Base-by-base conservation (phyloP, 2,329 filamentous ascomycete genomes). In the Furcasterigmium sp. region DNA sequence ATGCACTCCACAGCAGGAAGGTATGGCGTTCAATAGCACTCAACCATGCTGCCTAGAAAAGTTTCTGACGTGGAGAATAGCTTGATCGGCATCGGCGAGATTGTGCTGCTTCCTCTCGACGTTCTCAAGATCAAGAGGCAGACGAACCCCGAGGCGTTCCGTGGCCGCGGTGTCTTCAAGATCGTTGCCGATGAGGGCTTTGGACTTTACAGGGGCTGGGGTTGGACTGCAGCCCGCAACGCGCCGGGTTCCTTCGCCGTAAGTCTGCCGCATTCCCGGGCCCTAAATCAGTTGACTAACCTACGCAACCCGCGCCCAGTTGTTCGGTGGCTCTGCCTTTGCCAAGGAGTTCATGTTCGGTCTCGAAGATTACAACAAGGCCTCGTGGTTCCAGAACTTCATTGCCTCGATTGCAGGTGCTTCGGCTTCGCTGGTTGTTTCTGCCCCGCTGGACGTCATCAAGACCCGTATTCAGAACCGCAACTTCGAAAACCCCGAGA, bases 51-150 rank as follows among this genome's bases (percentile, higher is more conserved):
- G 11, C 23, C 23, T 26, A 7, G 25, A 2, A 30, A 30, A 15
- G n/a, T 17, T 10, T 13, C 10, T n/a, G 26, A 23, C 35, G 28
- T 35, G 14, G n/a, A 19, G 37, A 46, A 19, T 50, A 91, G 87
- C 70, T 62, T 98, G 59, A 94, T 98, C 60, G 93, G 93, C 57
- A 95, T 98, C 57, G 93, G 93, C 61, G 93, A 98, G 73, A 95
- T 98, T 52, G 80, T 98, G 46, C 80, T 98, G 23, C 80, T 98
- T 32, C 93, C 93, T 34, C 81, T 98, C 48, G 93, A 98, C 57
- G 91, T 98, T 30, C 80, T 98, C 51, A 98, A 98, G 80, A 98
- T 98, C 74, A 98, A 98, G 80, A 84, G 93, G 58, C 93, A 98
- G 74, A 98, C 93, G 54, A 98, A 98, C 76, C 93, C 93, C 32